Evolutionary conservation across 768 basidiomycete species (phyloP).

Genomic region (Chalciporus piperatus): DNA sequence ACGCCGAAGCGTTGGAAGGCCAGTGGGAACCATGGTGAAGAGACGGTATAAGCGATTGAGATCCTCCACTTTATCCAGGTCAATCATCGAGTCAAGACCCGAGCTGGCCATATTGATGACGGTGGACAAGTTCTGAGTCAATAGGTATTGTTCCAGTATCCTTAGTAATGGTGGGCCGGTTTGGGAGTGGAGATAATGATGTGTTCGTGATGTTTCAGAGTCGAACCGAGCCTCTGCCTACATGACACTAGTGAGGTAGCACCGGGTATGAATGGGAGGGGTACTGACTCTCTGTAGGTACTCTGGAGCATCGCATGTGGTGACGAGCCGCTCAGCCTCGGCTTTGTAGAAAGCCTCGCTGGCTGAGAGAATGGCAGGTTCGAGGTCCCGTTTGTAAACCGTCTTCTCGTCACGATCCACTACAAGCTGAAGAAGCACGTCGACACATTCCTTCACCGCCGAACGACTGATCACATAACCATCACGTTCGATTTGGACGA

Average conservation of each 20-base stretch:
- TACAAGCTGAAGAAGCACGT: constrained; percentile 72
- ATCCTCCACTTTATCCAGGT: constrained; percentile 72
- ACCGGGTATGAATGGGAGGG: background rate
- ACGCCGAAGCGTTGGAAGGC: constrained; percentile 60
- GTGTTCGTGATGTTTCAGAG: constrained; percentile 79
- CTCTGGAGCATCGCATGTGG: constrained; percentile 74
- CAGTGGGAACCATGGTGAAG: constrained; percentile 63
- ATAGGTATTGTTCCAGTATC: constrained; percentile 74
- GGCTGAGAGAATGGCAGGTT: constrained; percentile 75
- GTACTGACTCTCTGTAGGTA: constrained; percentile 73
- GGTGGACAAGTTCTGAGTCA: constrained; percentile 71
- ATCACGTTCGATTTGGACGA: constrained; percentile 89
- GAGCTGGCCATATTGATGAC: constrained; percentile 80
- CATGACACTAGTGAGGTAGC: constrained; percentile 11
- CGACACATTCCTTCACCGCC: constrained; percentile 83
- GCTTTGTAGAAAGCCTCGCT: constrained; percentile 75
- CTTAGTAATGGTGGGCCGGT: constrained; percentile 66
- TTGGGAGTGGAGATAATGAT: constrained; percentile 80
- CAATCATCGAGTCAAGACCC: constrained; percentile 85
- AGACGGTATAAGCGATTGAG: constrained; percentile 77
- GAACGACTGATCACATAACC: constrained; percentile 91
- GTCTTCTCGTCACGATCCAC: constrained; percentile 48
- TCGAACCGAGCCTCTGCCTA: constrained; percentile 80
- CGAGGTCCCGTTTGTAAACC: constrained; percentile 81
- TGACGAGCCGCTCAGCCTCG: constrained; percentile 70